Evolutionary conservation across 352 stramenopile species (phyloP).

Genomic region (Globisporangium abappressorium): DNA sequence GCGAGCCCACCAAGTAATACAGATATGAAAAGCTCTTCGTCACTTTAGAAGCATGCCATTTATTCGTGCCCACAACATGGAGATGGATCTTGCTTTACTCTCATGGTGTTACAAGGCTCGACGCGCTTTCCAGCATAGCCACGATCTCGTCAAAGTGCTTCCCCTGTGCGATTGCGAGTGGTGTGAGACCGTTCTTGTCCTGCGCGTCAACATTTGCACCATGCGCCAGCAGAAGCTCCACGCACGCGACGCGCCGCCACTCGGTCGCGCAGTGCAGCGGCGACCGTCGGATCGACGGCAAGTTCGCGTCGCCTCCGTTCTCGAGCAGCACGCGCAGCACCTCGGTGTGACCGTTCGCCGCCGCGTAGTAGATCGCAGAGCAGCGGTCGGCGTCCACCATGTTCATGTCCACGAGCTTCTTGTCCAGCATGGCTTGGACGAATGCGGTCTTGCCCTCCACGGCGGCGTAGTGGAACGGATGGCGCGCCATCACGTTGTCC

Average conservation of each 20-base stretch:
- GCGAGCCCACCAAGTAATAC: conserved; percentile 23
- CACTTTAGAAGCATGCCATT: not conserved
- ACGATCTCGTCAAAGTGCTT: conserved; percentile 22
- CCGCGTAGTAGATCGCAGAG: conserved; percentile 73
- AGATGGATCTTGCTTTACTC: not conserved
- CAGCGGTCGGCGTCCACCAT: conserved; percentile 60
- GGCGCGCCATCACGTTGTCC: conserved; percentile 76
- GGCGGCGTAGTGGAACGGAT: conserved; percentile 79
- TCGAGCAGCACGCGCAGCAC: conserved; percentile 52
- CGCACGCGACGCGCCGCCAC: conserved; percentile 66
- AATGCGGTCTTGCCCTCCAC: conserved; percentile 67
- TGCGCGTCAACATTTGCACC: conserved; percentile 24
- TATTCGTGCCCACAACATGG: not conserved
- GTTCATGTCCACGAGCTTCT: conserved; percentile 63
- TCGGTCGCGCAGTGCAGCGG: conserved; percentile 74
- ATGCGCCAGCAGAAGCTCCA: conserved; percentile 45
- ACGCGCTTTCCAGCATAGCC: not conserved
- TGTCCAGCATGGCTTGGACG: conserved; percentile 45
- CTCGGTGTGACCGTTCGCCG: conserved; percentile 54
- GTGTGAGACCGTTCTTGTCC: conserved; percentile 49
- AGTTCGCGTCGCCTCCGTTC: conserved; percentile 47
- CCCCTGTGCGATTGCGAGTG: conserved; percentile 32
- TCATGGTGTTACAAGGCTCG: not conserved
- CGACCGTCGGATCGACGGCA: conserved; percentile 57
- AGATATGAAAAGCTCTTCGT: not conserved